These are phyloP conservation scores for Trametes cingulata DNA, from an alignment of 768 basidiomycete genomes.

Conservation along the genomic window DNA sequence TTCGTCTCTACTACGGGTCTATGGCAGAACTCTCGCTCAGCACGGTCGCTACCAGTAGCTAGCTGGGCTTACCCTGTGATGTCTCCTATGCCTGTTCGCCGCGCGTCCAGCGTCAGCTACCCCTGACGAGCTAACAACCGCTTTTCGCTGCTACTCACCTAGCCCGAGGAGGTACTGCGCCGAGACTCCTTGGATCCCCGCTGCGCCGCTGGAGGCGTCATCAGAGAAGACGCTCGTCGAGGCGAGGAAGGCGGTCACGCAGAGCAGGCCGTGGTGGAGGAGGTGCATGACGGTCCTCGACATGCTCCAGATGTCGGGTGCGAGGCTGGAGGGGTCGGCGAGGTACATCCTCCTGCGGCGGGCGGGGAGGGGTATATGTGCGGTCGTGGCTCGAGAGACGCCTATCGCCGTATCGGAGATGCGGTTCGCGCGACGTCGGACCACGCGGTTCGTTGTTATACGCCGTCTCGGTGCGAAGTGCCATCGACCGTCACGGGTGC, in stretches of 20 bases:
- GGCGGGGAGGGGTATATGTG: slow-evolving; percentile 3
- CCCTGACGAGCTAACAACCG: neutral
- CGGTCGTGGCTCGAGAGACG: neutral
- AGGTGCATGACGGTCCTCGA: slow-evolving; percentile 22
- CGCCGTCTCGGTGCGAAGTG: neutral
- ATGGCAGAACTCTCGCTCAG: slow-evolving; percentile 4
- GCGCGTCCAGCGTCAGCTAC: neutral
- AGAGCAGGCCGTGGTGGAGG: slow-evolving; percentile 21
- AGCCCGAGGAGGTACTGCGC: slow-evolving; percentile 57
- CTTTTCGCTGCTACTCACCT: slow-evolving; percentile 40
- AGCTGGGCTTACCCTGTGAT: slow-evolving; percentile 63
- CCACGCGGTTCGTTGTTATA: slow-evolving; percentile 12
- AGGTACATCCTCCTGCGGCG: slow-evolving; percentile 17
- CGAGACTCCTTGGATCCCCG: slow-evolving; percentile 36
- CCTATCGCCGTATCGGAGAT: slow-evolving; percentile 12
- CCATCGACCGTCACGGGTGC: neutral
- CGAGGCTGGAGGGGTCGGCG: slow-evolving; percentile 21
- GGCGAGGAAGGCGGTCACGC: slow-evolving; percentile 22
- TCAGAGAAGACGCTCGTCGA: slow-evolving; percentile 18
- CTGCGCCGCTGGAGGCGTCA: neutral
- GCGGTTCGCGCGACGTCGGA: neutral
- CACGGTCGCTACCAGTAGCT: neutral
- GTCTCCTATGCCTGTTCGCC: slow-evolving; percentile 60
- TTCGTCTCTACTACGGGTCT: slow-evolving; percentile 82
- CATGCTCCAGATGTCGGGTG: slow-evolving; percentile 25